Base-by-base conservation (phyloP, 2,329 filamentous ascomycete species). In the Aspergillus sp. region DNA sequence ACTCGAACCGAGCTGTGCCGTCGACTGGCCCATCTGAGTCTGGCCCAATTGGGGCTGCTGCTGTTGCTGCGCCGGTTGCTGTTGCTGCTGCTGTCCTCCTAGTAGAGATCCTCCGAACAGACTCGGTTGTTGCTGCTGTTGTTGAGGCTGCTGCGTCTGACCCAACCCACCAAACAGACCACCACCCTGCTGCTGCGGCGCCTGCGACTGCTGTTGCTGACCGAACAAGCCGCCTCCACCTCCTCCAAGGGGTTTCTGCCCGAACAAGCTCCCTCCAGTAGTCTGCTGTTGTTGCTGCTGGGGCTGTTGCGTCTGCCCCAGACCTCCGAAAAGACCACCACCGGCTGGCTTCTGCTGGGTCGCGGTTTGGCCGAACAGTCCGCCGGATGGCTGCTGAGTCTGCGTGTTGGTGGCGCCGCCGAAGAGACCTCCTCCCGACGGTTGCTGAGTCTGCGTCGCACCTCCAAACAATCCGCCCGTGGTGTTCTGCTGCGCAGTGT, bases 121-220 rank as follows among this genome's bases (percentile, higher is more conserved):
- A 57, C 68, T 64, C 55, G 61, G 57, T 52, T 68, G 69, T 51
- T 70, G 70, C 41, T 73, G 76, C 58, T 81, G 79, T 58, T 79
- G 75, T 51, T 74, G 70, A 62, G 77, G 75, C 50, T 57, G 73
- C 69, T 62, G 60, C 68, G 55, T 65, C 59, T 25, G 39, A n/a
- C 68, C 72, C 5, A 72, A 61, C 39, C 64, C n/a, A 11, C 78
- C 78, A 61, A 83, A 83, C 5, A 82, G 48, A 47, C 75, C 74
- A 38, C 72, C 71, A 36, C 70, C 68, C 57, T 75, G 73, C 57
- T 75, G 78, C 62, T 71, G 76, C 36, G 59, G 53, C 36, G 68
- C 63, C 44, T 70, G 54, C 21, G 51, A 47, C 17, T 60, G 58
- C 54, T 52, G 58, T 19, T 49, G 42, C 19, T 25, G 23, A n/a